Percentiles rank a stretch among this genome's conserved stretches.
Conservation (phyloP, 2,329 filamentous ascomycete species). For the Elsinoe fawcettii region DNA sequence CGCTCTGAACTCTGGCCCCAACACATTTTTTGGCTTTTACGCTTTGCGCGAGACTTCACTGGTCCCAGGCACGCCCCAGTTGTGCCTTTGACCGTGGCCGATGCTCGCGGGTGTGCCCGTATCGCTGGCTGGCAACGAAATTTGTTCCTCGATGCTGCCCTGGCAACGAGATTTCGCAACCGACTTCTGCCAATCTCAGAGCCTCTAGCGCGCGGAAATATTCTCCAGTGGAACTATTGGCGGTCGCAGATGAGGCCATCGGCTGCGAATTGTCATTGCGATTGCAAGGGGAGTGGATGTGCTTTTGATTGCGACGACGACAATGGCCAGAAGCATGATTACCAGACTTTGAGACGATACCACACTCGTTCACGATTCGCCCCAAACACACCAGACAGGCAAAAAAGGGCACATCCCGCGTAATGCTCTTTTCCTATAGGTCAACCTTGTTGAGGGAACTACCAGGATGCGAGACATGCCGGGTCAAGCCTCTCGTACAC, state of each 20-base stretch:
- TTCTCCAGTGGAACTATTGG: not conserved
- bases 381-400: not conserved
- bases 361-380: slow-evolving; percentile 6
- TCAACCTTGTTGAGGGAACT: slow-evolving; percentile 5
- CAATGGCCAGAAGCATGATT: not conserved
- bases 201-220: slow-evolving; percentile 11
- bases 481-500: slow-evolving; percentile 8
- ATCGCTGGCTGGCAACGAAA: slow-evolving; percentile 13
- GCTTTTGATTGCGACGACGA: not conserved
- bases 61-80: slow-evolving; percentile 11
- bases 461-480: slow-evolving; percentile 6
- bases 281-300: not conserved
- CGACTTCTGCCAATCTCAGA: slow-evolving; percentile 2
- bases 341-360: not conserved
- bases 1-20: slow-evolving; percentile 1
- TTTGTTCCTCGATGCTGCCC: slow-evolving; percentile 15
- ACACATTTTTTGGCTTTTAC: not conserved
- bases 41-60: slow-evolving; percentile 6
- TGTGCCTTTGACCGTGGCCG: not conserved
- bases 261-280: slow-evolving; percentile 4
- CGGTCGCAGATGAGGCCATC: slow-evolving; percentile 10
- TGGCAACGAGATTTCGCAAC: slow-evolving; percentile 14
- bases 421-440: slow-evolving; percentile 1
- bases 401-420: not conserved
- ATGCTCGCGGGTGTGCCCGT: slow-evolving; percentile 12